Evolutionary conservation across 2,329 filamentous ascomycete species (phyloP), one percentile per base, ranked within the genome.

Genomic region (Xylaria sp.): DNA sequence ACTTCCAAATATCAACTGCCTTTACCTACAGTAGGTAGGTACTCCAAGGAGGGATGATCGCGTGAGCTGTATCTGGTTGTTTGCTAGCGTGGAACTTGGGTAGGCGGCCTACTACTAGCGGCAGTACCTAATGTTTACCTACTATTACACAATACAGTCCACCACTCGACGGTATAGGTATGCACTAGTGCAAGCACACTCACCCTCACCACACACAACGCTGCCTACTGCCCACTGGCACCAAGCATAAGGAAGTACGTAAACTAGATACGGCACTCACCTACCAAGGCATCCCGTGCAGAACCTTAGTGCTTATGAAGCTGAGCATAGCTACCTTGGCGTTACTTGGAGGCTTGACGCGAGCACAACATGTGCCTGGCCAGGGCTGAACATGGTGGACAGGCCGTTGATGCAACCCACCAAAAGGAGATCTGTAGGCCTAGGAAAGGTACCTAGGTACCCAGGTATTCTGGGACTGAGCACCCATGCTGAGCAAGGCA

Each of bases 221-320:
- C n/a, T n/a, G n/a, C n/a, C n/a, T n/a, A n/a, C n/a, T n/a, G n/a
- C n/a, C n/a, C n/a, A n/a, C n/a, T n/a, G n/a, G n/a, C n/a, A n/a
- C n/a, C n/a, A n/a, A n/a, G n/a, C n/a, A n/a, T n/a, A n/a, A n/a
- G n/a, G n/a, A n/a, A n/a, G n/a, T n/a, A n/a, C n/a, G n/a, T n/a
- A n/a, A n/a, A n/a, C n/a, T n/a, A n/a, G n/a, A n/a, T n/a, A n/a
- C n/a, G n/a, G n/a, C n/a, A n/a, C n/a, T n/a, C n/a, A n/a, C n/a
- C n/a, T n/a, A n/a, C n/a, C n/a, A n/a, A n/a, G n/a, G n/a, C n/a
- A n/a, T n/a, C n/a, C n/a, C n/a, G n/a, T n/a, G n/a, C n/a, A n/a
- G n/a, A n/a, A n/a, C n/a, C n/a, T n/a, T 57, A 58, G 56, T 54
- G 63, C 60, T 65, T 63, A 65, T 55, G 60, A 58, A 63, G 57